Percentiles rank a stretch among this genome's conserved stretches.
Evolutionary conservation across 257 asterid genomes (phyloP).

Genomic region (Solanum sparsipilum): DNA sequence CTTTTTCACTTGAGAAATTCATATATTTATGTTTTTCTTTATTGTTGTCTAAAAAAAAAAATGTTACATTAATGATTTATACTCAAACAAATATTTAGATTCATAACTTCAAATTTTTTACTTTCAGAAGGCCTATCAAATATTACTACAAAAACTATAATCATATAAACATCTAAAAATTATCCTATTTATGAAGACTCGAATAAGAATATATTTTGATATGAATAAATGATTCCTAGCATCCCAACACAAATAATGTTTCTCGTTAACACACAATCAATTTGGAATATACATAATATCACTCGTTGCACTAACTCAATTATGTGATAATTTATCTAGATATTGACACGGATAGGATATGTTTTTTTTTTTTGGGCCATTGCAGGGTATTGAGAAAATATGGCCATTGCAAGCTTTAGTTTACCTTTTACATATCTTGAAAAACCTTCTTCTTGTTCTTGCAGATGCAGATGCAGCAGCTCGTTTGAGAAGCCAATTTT

Average conservation of each 20-base stretch:
- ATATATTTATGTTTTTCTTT: too few relatives aligned
- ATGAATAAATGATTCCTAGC: too few relatives aligned
- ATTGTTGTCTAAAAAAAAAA: too few relatives aligned
- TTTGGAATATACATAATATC: too few relatives aligned
- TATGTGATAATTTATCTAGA: background rate
- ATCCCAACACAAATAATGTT: too few relatives aligned
- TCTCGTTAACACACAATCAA: too few relatives aligned
- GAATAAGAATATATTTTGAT: too few relatives aligned
- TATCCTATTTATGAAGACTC: too few relatives aligned
- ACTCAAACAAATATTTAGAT: accelerated
- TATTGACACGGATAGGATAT: background rate
- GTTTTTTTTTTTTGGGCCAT: background rate
- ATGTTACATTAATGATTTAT: background rate
- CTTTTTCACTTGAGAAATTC: too few relatives aligned
- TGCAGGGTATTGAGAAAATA: background rate
- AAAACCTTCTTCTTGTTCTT: background rate
- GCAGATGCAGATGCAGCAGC: background rate
- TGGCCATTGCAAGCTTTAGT: background rate
- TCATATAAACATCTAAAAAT: background rate
- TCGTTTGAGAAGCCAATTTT: background rate
- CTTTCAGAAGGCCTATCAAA: background rate
- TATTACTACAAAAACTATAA: too few relatives aligned
- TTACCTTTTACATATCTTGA: background rate
- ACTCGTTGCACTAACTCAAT: too few relatives aligned
- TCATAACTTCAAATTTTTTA: accelerated